Base-by-base conservation (phyloP, 768 basidiomycete species). In the Suillus placidus region DNA sequence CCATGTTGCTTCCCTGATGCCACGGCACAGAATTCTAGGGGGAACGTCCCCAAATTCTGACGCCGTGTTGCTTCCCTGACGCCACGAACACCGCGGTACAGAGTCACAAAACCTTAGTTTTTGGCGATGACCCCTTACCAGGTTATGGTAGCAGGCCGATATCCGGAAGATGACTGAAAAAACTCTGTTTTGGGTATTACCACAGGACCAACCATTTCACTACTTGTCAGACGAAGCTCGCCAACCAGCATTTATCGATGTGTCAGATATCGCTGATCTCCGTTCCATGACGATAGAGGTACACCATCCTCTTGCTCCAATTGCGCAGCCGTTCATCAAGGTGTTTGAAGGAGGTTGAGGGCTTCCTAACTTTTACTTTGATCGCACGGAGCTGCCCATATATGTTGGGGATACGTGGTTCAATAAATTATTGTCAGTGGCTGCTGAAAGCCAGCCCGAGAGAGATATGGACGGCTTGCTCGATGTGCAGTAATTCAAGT, bases 321-420 rank as follows among this genome's bases (percentile, higher is more conserved):
- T 66, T 9, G 49, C 60, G 49, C 42, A 40, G 20, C 60, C 45
- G 3, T 61, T 12, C 6, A 52, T 61, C 14, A 35, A 26, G 6
- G 60, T 61, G 4, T 34, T 38, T 38, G 12, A 37, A 4, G 4
- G n/a, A 10, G 60, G 65, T 26, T 2, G 55, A 61, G 60, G 62
- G 23, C 37, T 20, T 14, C 3, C 20, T 5, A 23, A 10, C 10
- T n/a, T 52, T 18, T 66, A 66, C 47, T 64, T 49, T 32, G n/a
- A 2, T 43, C 14, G 2, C 6, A 32, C 14, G 26, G n/a, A 43
- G 60, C 4, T 2, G 14, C 61, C 30, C 26, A 64, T 64, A 34
- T 64, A 64, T 52, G 64, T 64, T 14, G 64, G 64, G 20, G 56
- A 60, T 12, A 64, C 64, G 1, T 64, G 57, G 64, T 43, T 23